Conservation (phyloP, 108 stramenopile genomes). For the Skeletonema costatum region DNA sequence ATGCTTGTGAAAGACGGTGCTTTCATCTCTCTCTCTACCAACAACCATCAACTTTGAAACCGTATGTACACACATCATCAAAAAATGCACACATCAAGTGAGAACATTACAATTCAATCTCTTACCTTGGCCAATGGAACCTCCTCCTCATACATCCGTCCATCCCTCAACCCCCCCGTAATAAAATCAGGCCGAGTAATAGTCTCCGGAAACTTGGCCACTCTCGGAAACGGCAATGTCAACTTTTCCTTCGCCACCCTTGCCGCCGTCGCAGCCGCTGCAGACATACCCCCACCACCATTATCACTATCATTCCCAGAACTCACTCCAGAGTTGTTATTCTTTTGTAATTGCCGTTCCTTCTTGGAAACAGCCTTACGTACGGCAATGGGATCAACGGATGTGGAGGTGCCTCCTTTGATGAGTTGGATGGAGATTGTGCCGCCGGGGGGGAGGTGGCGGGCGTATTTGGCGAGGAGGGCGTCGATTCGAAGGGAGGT, state of each 20-base stretch:
- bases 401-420: conserved; percentile 31
- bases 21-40: neutral
- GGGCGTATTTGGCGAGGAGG: conserved; percentile 51
- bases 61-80: too few relatives aligned
- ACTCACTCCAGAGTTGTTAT: neutral
- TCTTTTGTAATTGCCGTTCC: neutral
- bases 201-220: conserved; percentile 80
- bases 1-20: neutral
- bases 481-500: conserved; percentile 22
- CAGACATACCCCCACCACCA: neutral
- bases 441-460: conserved; percentile 39
- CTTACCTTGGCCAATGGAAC: conserved; percentile 70
- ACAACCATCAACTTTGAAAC: neutral
- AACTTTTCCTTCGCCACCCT: neutral
- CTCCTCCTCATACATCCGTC: conserved; percentile 81
- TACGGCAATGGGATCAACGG: conserved; percentile 43
- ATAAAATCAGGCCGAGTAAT: conserved; percentile 62
- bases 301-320: conserved; percentile 8
- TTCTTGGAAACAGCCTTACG: conserved; percentile 10
- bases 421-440: conserved; percentile 39
- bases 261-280: neutral
- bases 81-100: neutral
- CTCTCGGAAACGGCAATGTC: conserved; percentile 57
- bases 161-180: conserved; percentile 48
- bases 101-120: neutral